Conservation (phyloP, 2,329 filamentous ascomycete species). For the Onygenales sp. region DNA sequence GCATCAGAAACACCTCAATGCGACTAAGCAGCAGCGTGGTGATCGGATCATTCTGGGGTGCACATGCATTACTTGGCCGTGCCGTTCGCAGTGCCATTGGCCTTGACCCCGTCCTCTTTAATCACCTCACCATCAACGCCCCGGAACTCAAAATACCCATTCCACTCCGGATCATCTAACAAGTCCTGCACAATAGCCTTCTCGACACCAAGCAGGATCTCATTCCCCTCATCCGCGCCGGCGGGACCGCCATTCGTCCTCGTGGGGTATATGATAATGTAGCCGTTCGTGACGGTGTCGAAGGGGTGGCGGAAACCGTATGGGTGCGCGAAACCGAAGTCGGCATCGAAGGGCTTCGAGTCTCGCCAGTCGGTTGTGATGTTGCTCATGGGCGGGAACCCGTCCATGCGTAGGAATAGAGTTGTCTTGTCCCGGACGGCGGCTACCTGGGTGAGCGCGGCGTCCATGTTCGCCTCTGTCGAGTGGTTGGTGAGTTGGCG, state of each 20-base stretch:
- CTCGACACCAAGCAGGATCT: slow-evolving; percentile 28
- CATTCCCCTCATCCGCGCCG: slow-evolving; percentile 26
- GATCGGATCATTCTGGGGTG: too few species aligned
- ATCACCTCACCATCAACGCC: slow-evolving; percentile 19
- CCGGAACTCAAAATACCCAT: slow-evolving; percentile 29
- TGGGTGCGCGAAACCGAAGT: slow-evolving; percentile 32
- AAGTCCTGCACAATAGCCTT: slow-evolving; percentile 22
- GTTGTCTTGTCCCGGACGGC: slow-evolving; percentile 28
- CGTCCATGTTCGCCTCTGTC: slow-evolving; percentile 22
- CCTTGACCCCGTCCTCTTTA: not conserved
- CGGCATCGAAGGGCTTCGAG: slow-evolving; percentile 16
- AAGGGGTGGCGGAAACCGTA: slow-evolving; percentile 24
- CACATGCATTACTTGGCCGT: too few species aligned
- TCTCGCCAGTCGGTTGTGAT: slow-evolving; percentile 30
- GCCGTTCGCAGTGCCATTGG: too few species aligned
- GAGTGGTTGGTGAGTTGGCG: slow-evolving; percentile 28
- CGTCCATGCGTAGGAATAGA: slow-evolving; percentile 25
- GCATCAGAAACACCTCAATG: too few species aligned
- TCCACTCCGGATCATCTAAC: slow-evolving; percentile 28
- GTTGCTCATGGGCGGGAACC: slow-evolving; percentile 27
- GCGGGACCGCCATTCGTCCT: slow-evolving; percentile 11
- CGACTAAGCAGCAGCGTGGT: too few species aligned
- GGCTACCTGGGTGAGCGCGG: slow-evolving; percentile 22
- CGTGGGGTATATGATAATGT: slow-evolving; percentile 25
- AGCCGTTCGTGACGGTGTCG: slow-evolving; percentile 20